A percentile compares a stretch with the other conserved stretches of the same genome.
Conservation (phyloP, 1,139 yeast species). For the Yamadazyma conglobata region DNA sequence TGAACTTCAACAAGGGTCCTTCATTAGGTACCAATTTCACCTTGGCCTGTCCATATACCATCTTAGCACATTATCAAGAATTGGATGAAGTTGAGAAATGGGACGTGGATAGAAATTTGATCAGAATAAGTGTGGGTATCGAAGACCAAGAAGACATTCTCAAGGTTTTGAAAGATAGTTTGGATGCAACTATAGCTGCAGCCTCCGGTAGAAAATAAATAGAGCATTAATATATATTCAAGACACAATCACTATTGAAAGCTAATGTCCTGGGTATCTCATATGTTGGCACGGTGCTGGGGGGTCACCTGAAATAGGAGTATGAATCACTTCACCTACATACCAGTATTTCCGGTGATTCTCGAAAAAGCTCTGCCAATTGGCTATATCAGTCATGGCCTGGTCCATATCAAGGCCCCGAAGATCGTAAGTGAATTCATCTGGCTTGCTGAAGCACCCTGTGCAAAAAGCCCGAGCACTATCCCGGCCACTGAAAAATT, state of each 20-base stretch:
- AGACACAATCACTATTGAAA: too few relatives aligned
- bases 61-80: constrained; percentile 84
- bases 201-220: constrained; percentile 9
- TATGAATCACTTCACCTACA: constrained; percentile 55
- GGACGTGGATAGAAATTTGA: constrained; percentile 80
- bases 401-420: constrained; percentile 51
- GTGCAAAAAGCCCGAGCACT: constrained; percentile 74
- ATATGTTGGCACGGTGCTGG: constrained; percentile 37
- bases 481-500: constrained; percentile 63
- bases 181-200: constrained; percentile 59
- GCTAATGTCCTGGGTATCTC: constrained; percentile 33
- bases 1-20: constrained; percentile 85
- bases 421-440: constrained; percentile 63
- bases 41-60: constrained; percentile 85
- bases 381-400: constrained; percentile 24
- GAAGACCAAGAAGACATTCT: constrained; percentile 58
- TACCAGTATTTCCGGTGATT: constrained; percentile 55
- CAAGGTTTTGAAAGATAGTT: constrained; percentile 53
- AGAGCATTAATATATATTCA: constrained; percentile 2
- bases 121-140: constrained; percentile 83
- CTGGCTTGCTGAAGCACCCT: constrained; percentile 62
- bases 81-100: constrained; percentile 76
- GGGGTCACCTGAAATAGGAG: constrained; percentile 28
- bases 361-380: constrained; percentile 56
- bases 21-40: constrained; percentile 93